phyloP scores from a whole-genome alignment of 495 filamentous ascomycete genomes.

The Amniculicola lignicola region DNA sequence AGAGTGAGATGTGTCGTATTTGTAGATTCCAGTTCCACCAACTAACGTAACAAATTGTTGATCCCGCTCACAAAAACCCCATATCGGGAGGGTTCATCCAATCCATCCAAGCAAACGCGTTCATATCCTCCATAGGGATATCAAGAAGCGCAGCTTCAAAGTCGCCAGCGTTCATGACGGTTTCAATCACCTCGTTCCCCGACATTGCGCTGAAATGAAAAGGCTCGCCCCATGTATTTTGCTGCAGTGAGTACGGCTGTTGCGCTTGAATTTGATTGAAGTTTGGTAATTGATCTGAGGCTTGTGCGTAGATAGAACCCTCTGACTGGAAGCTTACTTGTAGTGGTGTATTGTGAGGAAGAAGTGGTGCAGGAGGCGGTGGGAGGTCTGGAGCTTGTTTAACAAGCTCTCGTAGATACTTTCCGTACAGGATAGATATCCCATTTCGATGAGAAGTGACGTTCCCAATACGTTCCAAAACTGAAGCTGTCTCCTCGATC shows the following conservation, averaged over 20 bases:
- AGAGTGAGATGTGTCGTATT: no score
- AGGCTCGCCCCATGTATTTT: slow-evolving; percentile 51
- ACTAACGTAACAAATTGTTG: no score
- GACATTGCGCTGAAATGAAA: slow-evolving; percentile 68
- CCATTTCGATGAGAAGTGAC: slow-evolving; percentile 63
- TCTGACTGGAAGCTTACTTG: neutral
- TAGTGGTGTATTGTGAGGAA: neutral
- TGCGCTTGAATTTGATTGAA: slow-evolving; percentile 37
- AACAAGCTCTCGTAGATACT: slow-evolving; percentile 59
- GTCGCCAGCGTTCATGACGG: slow-evolving; percentile 57
- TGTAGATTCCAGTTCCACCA: no score
- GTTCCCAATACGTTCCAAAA: slow-evolving; percentile 65
- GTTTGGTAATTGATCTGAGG: neutral
- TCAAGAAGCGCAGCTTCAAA: slow-evolving; percentile 54
- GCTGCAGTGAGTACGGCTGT: slow-evolving; percentile 27
- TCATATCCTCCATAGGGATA: slow-evolving; percentile 52
- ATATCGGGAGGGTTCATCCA: slow-evolving; percentile 53
- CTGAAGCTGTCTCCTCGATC: slow-evolving; percentile 66
- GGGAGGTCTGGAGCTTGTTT: slow-evolving; percentile 30
- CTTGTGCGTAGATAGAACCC: no score
- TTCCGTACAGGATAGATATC: slow-evolving; percentile 58
- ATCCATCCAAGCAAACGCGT: slow-evolving; percentile 59
- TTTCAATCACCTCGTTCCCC: slow-evolving; percentile 61
- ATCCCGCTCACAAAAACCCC: slow-evolving; percentile 26
- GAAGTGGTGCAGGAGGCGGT: neutral